These are phyloP conservation scores for Cylindrotheca closterium DNA, from an alignment of 108 stramenopile genomes.

Conservation along the genomic window DNA sequence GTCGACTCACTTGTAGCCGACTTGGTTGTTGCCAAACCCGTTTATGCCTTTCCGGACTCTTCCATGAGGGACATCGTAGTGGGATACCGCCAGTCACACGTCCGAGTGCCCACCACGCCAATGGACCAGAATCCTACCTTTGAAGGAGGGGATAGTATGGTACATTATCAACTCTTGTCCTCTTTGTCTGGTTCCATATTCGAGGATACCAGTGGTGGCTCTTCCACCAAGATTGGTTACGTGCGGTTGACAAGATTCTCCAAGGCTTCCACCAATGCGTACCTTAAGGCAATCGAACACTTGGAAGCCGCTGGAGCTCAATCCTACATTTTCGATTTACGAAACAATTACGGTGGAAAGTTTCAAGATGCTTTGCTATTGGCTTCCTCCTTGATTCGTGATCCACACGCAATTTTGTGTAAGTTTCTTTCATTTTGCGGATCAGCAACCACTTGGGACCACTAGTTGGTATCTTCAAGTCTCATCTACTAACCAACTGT, in stretches of 20 bases:
- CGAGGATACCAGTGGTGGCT: constrained; percentile 12
- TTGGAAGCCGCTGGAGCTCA: constrained; percentile 71
- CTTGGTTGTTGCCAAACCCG: constrained; percentile 77
- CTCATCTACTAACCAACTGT: too few species aligned
- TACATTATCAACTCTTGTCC: constrained; percentile 66
- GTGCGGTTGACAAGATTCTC: constrained; percentile 84
- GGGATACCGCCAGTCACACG: constrained; percentile 42
- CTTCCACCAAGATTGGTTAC: constrained; percentile 53
- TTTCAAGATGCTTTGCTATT: constrained; percentile 86
- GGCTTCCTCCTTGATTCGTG: constrained; percentile 74
- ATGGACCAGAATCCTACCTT: background rate
- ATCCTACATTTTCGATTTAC: constrained; percentile 78
- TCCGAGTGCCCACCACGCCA: constrained; percentile 27
- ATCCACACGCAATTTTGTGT: constrained; percentile 76
- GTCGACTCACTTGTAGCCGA: too few species aligned
- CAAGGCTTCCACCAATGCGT: constrained; percentile 62
- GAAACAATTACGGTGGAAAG: constrained; percentile 85
- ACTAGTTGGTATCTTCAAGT: too few species aligned
- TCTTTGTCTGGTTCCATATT: constrained; percentile 45
- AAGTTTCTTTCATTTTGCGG: background rate
- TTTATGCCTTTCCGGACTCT: constrained; percentile 23
- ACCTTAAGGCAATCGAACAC: constrained; percentile 52
- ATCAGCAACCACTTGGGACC: too few species aligned
- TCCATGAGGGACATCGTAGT: constrained; percentile 13
- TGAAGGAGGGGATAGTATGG: constrained; percentile 59